Evolutionary conservation across 23 red algal species (phyloP), one percentile per base, ranked within the genome.

Genomic region (Gracilaria domingensis): DNA sequence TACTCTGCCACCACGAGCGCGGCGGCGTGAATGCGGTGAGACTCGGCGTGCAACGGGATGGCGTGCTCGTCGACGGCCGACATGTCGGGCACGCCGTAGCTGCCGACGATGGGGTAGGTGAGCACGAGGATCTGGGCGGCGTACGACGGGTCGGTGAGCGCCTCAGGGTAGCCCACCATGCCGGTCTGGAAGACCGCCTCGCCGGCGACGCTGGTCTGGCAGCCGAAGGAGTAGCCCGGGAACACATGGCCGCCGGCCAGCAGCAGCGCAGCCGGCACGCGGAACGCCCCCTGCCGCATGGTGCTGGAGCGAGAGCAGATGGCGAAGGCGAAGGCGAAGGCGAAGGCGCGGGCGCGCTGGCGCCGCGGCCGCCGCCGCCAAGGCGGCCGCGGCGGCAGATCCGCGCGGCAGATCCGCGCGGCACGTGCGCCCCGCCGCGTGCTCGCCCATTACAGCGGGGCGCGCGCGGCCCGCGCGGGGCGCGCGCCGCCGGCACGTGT

Each of bases 111-210:
- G 21, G 97, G 97, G 51, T 94, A 99, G 17, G 97, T 99, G 44
- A 99, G 93, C 12, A 95, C 83, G 37, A 99, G 94, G 30, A 99
- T 57, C 81, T 99, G 97, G 2, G 85, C 74, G 24, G 89, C 73
- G 75, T 99, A 99, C n/a, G 91, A 96, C 8, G 97, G 97, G 92
- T 99, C 97, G 18, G 93, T 99, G 32, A 99, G 91, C 4, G 97
- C 85, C 85, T 96, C 93, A 20, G 94, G 81, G 59, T 99, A 99
- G 82, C 97, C 97, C 14, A 99, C 97, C 97, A 99, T 99, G 36
- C 97, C 97, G 14, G 97, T 99, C 82, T 99, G 94, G 77, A 99
- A 99, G 53, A 99, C 94, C n/a, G 94, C 97, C 61, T 99, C 94
- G 47, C 97, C 97, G 17, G 94, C 79, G 29, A 83, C 40, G 50